phyloP scores from a whole-genome alignment of 768 basidiomycete genomes.

The Clitopilus passeckerianus region DNA sequence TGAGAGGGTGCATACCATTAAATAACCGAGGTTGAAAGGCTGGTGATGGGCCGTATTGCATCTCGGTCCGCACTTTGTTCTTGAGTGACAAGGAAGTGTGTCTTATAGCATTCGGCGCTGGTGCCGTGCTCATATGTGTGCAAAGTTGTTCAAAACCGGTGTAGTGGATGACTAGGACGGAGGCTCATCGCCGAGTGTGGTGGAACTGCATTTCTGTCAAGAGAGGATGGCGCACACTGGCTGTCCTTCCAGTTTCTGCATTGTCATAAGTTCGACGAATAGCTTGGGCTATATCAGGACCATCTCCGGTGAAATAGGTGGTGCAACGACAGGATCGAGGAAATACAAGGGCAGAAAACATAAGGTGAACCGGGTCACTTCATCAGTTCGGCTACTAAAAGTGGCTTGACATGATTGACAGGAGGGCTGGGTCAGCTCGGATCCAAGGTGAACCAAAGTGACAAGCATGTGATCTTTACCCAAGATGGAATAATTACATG shows the following conservation, averaged over 20 bases:
- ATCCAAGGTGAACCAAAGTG: background rate
- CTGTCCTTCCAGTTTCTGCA: too few species aligned
- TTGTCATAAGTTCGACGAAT: background rate
- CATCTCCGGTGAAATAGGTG: background rate
- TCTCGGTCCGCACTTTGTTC: too few species aligned
- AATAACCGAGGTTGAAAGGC: background rate
- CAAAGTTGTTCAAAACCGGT: too few species aligned
- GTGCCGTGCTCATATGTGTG: too few species aligned
- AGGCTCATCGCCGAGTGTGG: too few species aligned
- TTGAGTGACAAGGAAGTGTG: too few species aligned
- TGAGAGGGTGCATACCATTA: background rate
- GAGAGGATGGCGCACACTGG: too few species aligned
- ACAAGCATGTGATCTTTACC: background rate
- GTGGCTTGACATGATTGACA: background rate
- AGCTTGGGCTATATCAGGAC: background rate
- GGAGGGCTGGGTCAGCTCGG: background rate
- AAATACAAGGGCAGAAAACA: background rate
- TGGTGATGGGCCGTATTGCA: too few species aligned
- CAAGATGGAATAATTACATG: slow-evolving; percentile 1
- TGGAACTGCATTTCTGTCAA: too few species aligned
- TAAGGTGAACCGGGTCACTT: background rate
- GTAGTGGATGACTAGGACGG: too few species aligned
- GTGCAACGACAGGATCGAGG: background rate
- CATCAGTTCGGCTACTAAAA: background rate
- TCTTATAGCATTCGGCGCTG: too few species aligned